A percentile compares a stretch with the other conserved stretches of the same genome.
Conservation (phyloP, 2,329 filamentous ascomycete genomes). For the Trichoderma polysporum region DNA sequence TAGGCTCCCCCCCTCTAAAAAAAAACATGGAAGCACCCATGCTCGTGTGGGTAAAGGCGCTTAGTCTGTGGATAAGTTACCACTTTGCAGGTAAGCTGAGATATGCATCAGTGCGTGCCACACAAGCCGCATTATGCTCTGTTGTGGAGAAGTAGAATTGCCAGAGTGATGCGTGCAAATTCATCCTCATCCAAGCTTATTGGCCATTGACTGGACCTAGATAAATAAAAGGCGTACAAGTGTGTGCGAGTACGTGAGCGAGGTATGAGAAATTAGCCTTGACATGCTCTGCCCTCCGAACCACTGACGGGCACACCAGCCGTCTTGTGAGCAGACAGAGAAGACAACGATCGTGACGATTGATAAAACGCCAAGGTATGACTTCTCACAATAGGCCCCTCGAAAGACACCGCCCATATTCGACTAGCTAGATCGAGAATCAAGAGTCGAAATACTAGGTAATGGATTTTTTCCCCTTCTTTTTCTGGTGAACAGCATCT, state of each 20-base stretch:
- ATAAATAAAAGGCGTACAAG: not conserved
- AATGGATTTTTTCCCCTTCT: no score
- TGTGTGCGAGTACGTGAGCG: not conserved
- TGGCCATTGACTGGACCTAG: no score
- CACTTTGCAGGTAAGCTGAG: not conserved
- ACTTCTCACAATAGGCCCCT: no score
- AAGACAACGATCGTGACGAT: not conserved
- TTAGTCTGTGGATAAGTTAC: not conserved
- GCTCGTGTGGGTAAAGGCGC: not conserved
- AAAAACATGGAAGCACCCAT: not conserved
- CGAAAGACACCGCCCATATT: no score
- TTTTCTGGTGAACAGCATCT: no score
- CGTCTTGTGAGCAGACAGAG: not conserved
- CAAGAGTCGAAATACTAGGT: not conserved
- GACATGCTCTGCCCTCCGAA: not conserved
- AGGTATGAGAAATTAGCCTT: not conserved
- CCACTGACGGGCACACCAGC: not conserved
- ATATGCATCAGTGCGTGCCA: not conserved
- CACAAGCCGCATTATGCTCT: no score
- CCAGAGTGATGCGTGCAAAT: not conserved
- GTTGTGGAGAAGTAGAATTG: not conserved
- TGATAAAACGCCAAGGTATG: no score
- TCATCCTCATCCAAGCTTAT: not conserved
- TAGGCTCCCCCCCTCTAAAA: not conserved
- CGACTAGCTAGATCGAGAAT: not conserved